phyloP scores from a whole-genome alignment of 306 rosid species.

The Vachellia pachyceras region DNA sequence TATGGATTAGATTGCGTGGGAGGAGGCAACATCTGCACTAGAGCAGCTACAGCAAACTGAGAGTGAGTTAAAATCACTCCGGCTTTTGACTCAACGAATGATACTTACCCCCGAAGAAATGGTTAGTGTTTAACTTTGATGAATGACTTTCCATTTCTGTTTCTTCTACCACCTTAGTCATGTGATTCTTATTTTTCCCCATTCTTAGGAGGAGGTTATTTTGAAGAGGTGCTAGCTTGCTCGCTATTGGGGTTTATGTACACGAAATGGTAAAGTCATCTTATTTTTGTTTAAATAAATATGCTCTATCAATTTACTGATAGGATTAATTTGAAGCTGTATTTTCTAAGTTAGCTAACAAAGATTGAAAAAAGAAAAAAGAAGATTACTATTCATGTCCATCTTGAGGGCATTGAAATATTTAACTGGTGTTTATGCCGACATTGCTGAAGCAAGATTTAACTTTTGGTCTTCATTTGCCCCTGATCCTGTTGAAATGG shows the following conservation, averaged over 20 bases:
- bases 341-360: not conserved
- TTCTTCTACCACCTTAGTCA: conserved; percentile 26
- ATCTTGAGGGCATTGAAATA: conserved; percentile 17
- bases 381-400: not conserved
- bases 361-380: not conserved
- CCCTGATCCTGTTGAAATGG: conserved; percentile 67
- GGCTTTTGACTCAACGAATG: conserved; percentile 76
- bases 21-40: conserved; percentile 64
- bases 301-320: not conserved
- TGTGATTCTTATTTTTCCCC: conserved; percentile 43
- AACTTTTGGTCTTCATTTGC: conserved; percentile 80
- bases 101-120: conserved; percentile 80
- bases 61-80: conserved; percentile 20
- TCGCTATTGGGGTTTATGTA: conserved; percentile 86
- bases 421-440: conserved; percentile 78
- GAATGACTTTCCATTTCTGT: conserved; percentile 1
- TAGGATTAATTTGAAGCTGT: not conserved
- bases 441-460: conserved; percentile 73
- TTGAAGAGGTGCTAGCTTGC: conserved; percentile 99
- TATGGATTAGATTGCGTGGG: conserved; percentile 59
- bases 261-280: conserved; percentile 61
- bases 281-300: conserved; percentile 17
- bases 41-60: conserved; percentile 49
- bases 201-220: conserved; percentile 85
- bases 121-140: conserved; percentile 52